phyloP scores from a whole-genome alignment of 176 grass and related monocot genomes.

The Zizania latifolia region DNA sequence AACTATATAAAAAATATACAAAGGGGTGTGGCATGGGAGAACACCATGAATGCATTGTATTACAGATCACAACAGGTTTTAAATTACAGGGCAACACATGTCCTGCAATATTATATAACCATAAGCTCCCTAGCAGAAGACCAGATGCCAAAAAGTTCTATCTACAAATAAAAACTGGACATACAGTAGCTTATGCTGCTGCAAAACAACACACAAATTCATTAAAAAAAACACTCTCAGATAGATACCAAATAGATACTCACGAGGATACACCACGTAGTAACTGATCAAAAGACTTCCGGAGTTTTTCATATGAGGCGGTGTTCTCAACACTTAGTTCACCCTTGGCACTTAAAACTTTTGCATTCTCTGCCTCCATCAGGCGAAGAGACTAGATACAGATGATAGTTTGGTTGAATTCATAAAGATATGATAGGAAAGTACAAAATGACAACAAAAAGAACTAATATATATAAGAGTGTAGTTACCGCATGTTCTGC shows the following conservation, averaged over 20 bases:
- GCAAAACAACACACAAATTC: not conserved
- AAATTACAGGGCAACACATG: slow-evolving; percentile 10
- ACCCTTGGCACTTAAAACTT: slow-evolving; percentile 89
- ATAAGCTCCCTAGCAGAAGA: not conserved
- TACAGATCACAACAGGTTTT: not conserved
- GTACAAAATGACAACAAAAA: not conserved
- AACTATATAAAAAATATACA: too few relatives aligned
- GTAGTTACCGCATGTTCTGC: slow-evolving; percentile 73
- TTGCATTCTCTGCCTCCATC: slow-evolving; percentile 93
- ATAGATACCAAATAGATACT: slow-evolving; percentile 47
- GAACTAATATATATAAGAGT: slow-evolving; percentile 22
- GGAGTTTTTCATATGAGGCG: slow-evolving; percentile 88
- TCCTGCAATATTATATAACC: not conserved
- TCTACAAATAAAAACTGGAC: not conserved
- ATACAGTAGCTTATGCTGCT: not conserved
- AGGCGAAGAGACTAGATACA: slow-evolving; percentile 66
- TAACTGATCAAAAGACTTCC: slow-evolving; percentile 92
- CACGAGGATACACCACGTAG: slow-evolving; percentile 90
- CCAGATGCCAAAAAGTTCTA: slow-evolving; percentile 1
- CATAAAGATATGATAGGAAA: slow-evolving; percentile 21
- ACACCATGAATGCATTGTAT: not conserved
- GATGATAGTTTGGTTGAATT: slow-evolving; percentile 3
- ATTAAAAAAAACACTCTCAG: not conserved
- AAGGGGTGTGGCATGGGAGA: not conserved
- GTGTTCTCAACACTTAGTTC: slow-evolving; percentile 91